A percentile compares a stretch with the other conserved stretches of the same genome.
Conservation (phyloP, 768 basidiomycete genomes). For the Boletus vermiculosoides region DNA sequence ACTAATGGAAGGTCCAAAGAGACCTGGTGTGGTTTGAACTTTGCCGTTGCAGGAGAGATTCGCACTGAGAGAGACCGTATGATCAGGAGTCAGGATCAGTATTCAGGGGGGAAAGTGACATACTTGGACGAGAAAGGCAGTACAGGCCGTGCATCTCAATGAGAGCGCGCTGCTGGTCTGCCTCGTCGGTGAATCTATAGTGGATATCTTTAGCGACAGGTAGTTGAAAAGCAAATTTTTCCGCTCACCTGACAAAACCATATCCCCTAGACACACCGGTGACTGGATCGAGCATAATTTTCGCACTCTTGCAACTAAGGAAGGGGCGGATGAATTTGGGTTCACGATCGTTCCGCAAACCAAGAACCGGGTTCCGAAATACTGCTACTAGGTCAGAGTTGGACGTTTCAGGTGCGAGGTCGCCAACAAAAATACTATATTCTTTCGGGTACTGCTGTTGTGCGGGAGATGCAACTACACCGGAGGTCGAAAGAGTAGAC, state of each 20-base stretch:
- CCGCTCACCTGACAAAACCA: conserved; percentile 80
- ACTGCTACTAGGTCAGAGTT: conserved; percentile 95
- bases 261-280: conserved; percentile 89
- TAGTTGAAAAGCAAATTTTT: conserved; percentile 8
- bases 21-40: conserved; percentile 64
- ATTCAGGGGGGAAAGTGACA: conserved; percentile 29
- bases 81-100: conserved; percentile 20
- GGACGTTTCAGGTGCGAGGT: conserved; percentile 88
- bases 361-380: conserved; percentile 86
- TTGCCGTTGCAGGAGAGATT: conserved; percentile 86
- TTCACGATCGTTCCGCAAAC: conserved; percentile 80
- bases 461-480: conserved; percentile 26
- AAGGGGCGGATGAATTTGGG: conserved; percentile 89
- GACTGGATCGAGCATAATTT: conserved; percentile 90
- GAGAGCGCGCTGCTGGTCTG: conserved; percentile 85
- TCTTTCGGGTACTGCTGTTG: conserved; percentile 74
- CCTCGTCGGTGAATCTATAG: conserved; percentile 80
- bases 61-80: conserved; percentile 59
- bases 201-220: conserved; percentile 4
- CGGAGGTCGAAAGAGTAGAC: conserved; percentile 30
- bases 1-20: conserved; percentile 48
- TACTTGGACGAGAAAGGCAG: conserved; percentile 85
- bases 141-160: conserved; percentile 92
- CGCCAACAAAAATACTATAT: conserved; percentile 93
- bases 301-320: conserved; percentile 90